Evolutionary conservation across 768 basidiomycete genomes (phyloP), one percentile per base, ranked within the genome.

Genomic region (Leccinellum albellum): DNA sequence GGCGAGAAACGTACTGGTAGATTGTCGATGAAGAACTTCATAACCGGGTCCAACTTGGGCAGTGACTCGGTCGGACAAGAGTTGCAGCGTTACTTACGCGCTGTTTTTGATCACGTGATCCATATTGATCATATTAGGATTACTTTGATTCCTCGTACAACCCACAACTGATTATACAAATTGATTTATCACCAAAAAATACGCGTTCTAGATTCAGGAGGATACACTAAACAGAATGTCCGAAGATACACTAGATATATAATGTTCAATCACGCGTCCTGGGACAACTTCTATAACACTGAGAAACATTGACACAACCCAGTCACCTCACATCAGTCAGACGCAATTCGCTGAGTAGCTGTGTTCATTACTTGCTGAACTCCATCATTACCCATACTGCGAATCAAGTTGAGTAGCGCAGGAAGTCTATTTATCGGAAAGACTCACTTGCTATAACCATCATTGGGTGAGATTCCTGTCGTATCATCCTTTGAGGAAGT

Each of bases 1-100:
- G 21, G 53, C 31, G 44, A 58, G 24, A 73, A 76, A 61, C 77
- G 54, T 60, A 91, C 91, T 59, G 88, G 87, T 57, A 91, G 73
- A 67, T 89, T 85, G 71, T 91, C 91, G 60, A 92, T 89, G 63
- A 76, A 81, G 75, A 93, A 91, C 75, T 87, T 89, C 90, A 93
- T 93, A 12, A 42, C 40, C 17, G 4, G 37, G 37, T 37, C 35
- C 10, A 42, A 42, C n/a, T n/a, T n/a, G 20, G 45, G 7, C 14
- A 21, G 45, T 17, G 44, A 45, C 1, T 45, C 21, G 44, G 21
- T 45, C 21, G 20, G 44, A 45, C 44, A 21, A 45, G 13, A 21
- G 20, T 24, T 21, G 24, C 23, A 46, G 24, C 44, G 21, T 44
- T 44, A 44, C 14, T 1, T 45, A 46, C 23, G 8, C 17, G 35